Percentiles rank a stretch among this genome's conserved stretches.
Conservation (phyloP, 148 eudicot species). For the Vaccinium myrtillus region DNA sequence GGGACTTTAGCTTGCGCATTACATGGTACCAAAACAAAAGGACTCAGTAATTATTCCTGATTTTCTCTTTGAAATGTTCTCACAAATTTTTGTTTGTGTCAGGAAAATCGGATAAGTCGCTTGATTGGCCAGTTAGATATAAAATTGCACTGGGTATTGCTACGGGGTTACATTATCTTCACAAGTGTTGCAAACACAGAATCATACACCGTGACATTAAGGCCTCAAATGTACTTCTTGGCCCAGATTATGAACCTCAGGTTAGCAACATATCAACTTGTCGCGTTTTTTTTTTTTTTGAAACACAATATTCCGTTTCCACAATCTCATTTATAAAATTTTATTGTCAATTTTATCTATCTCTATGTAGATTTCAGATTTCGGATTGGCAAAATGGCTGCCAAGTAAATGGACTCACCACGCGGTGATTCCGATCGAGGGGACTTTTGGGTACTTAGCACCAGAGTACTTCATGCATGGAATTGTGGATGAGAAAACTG, state of each 20-base stretch:
- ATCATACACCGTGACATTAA: conserved; percentile 87
- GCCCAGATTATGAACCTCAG: conserved; percentile 66
- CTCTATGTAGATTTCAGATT: conserved; percentile 50
- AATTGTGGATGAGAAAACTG: conserved; percentile 84
- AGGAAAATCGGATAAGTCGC: conserved; percentile 38
- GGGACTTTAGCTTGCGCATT: conserved; percentile 71
- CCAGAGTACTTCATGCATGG: conserved; percentile 99
- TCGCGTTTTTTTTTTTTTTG: background rate
- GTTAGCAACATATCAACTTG: conserved; percentile 19
- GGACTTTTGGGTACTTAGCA: conserved; percentile 93
- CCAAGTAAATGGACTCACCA: conserved; percentile 61
- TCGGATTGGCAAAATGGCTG: conserved; percentile 73
- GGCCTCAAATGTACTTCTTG: conserved; percentile 82
- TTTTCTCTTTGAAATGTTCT: background rate
- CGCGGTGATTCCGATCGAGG: conserved; percentile 63
- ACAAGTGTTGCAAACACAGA: conserved; percentile 43
- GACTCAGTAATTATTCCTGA: background rate
- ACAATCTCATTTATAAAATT: background rate
- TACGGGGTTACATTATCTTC: conserved; percentile 63
- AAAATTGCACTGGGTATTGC: conserved; percentile 59
- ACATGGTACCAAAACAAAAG: conserved; percentile 47
- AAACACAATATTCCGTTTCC: background rate
- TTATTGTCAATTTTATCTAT: background rate
- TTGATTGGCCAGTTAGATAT: conserved; percentile 66
- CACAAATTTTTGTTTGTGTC: background rate